Evolutionary conservation across 2,329 filamentous ascomycete genomes (phyloP).

Genomic region (Paracoccidioides brasiliensis): DNA sequence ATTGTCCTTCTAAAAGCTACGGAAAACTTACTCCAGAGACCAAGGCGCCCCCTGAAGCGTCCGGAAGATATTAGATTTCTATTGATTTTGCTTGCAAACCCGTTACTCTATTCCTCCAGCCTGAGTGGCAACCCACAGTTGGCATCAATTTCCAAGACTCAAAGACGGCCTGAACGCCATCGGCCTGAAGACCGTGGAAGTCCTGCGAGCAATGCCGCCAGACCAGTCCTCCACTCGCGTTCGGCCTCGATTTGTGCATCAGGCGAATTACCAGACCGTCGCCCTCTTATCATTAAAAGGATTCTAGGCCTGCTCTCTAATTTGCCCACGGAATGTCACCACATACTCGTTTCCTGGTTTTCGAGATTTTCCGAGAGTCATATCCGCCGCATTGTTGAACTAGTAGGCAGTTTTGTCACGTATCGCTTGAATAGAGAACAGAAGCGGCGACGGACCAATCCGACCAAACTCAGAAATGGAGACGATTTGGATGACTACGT

Average conservation of each 20-base stretch:
- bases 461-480: conserved; percentile 38
- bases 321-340: conserved; percentile 60
- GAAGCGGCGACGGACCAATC: conserved; percentile 49
- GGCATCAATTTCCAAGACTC: neutral
- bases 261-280: conserved; percentile 44
- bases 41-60: conserved; percentile 53
- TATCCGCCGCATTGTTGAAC: conserved; percentile 61
- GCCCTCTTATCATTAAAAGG: conserved; percentile 75
- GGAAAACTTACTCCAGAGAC: conserved; percentile 67
- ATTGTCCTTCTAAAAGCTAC: conserved; percentile 61
- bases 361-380: conserved; percentile 53
- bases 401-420: conserved; percentile 65
- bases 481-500: conserved; percentile 50
- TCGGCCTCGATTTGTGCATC: conserved; percentile 15
- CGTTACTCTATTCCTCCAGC: conserved; percentile 48
- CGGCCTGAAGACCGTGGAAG: neutral
- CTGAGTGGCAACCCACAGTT: conserved; percentile 10
- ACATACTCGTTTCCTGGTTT: conserved; percentile 66
- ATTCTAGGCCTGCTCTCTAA: conserved; percentile 70
- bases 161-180: neutral
- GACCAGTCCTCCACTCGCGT: conserved; percentile 11
- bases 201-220: neutral
- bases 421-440: conserved; percentile 63
- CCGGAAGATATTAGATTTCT: conserved; percentile 64
- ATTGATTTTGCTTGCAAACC: conserved; percentile 66